Base-by-base conservation (phyloP, 1,139 yeast species). In the Zygosaccharomyces sapae region DNA sequence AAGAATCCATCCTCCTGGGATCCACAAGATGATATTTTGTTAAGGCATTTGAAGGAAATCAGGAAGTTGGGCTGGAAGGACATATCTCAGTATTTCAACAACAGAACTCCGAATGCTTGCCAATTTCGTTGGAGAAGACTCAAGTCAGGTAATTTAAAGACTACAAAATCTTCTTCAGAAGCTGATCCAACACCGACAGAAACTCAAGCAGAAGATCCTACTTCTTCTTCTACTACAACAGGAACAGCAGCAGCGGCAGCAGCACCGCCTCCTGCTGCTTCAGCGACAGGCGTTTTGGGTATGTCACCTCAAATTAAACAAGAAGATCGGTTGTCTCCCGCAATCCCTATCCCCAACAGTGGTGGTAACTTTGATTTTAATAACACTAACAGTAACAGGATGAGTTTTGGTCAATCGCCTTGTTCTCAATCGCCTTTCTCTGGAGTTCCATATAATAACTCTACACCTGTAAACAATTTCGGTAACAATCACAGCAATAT, bases 21-120 rank as follows among this genome's bases (percentile, higher is more conserved):
- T 56, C 82, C 86, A 2, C 81, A 80, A 58, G 89, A 83, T 62
- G 90, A 83, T 59, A 68, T 79, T 35, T 69, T 82, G 40, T 69
- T 83, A 50, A 76, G 85, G 71, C 86, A 81, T 63, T 70, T 83
- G 58, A 83, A 83, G 61, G 90, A 83, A 63, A 77, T 76, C 48
- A 84, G 80, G 61, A 81, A 81, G 59, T 69, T 83, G 52, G 89
- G 89, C 0, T 83, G 90, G 90, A 81, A 83, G 65, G 88, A 83
- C 55, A 83, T 83, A 45, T 82, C 88, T 8, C 73, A 79, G 46
- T 79, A 82, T 58, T 83, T 83, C 65, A 73, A 72, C 45, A 79
- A 80, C 63, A 70, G 90, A 65, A 83, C 89, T 1, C 86, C 88
- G 35, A 83, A 83, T 59, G 89, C 89, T 3, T 83, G 89, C 56